Evolutionary conservation across 1,284 basidiomycete species (phyloP).

Genomic region (Trametes sp.): DNA sequence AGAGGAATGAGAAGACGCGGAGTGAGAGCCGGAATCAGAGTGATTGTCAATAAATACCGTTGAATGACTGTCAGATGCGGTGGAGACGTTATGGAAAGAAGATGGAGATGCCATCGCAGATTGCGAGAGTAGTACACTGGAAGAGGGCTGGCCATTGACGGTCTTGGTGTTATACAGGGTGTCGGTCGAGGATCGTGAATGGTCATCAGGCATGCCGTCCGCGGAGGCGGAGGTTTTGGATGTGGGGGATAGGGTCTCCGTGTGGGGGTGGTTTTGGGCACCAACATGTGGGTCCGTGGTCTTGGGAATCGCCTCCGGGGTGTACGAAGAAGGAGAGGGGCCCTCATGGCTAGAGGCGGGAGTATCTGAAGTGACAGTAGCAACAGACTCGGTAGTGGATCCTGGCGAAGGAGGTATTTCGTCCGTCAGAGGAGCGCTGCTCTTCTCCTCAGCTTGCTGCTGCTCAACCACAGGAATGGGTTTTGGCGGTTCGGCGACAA

Average conservation of each 20-base stretch:
- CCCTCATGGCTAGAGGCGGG: neutral
- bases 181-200: conserved; percentile 24
- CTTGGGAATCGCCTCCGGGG: neutral
- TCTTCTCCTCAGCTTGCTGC: neutral
- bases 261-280: neutral
- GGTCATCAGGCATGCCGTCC: conserved; percentile 12
- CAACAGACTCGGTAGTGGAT: neutral
- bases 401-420: neutral
- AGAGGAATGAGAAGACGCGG: conserved; percentile 23
- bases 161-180: conserved; percentile 23
- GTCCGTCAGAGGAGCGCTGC: neutral
- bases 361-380: conserved; percentile 9
- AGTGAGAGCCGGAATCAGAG: conserved; percentile 21
- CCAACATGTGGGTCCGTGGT: neutral
- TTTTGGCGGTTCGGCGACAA: conserved; percentile 32
- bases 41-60: conserved; percentile 23
- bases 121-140: conserved; percentile 8
- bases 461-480: conserved; percentile 21
- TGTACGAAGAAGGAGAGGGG: conserved; percentile 7
- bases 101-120: conserved; percentile 21
- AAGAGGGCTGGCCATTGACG: conserved; percentile 2
- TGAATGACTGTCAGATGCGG: conserved; percentile 26
- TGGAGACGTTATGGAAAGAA: conserved; percentile 26
- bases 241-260: conserved; percentile 1
- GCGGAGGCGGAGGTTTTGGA: conserved; percentile 6